Evolutionary conservation across 192 early-diverging fungal genomes (phyloP).

Genomic region (Coemansia asiatica): DNA sequence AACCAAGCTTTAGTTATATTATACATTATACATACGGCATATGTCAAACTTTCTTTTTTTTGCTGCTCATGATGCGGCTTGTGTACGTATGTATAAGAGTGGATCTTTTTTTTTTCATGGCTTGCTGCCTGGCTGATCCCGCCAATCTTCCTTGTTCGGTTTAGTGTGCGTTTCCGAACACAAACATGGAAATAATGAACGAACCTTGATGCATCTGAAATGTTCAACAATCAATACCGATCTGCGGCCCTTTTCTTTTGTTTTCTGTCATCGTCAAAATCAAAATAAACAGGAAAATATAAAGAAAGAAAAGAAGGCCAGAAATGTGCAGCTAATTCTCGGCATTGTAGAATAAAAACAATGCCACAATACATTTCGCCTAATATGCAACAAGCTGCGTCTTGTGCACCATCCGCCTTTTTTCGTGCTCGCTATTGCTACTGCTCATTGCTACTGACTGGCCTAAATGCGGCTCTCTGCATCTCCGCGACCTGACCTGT

Average conservation of each 20-base stretch:
- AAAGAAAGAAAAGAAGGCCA: no score
- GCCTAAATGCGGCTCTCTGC: slow-evolving; percentile 5
- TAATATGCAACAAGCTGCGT: neutral
- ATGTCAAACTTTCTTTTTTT: no score
- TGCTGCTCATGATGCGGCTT: no score
- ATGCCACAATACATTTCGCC: neutral
- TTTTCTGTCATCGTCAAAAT: neutral
- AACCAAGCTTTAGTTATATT: neutral
- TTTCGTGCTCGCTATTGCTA: neutral
- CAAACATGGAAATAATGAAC: neutral
- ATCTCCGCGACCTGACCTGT: slow-evolving; percentile 5
- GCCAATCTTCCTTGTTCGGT: slow-evolving; percentile 7
- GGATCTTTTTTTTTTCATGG: neutral
- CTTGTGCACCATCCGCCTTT: neutral
- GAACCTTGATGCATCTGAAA: neutral
- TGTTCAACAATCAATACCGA: slow-evolving; percentile 1
- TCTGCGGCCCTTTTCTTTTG: neutral
- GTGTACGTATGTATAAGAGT: no score
- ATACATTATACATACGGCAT: neutral
- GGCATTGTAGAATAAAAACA: neutral
- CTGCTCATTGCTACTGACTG: neutral
- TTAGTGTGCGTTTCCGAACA: neutral
- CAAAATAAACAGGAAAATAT: neutral
- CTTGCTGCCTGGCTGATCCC: slow-evolving; percentile 1
- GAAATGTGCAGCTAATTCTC: neutral